Percentiles rank a stretch among this genome's conserved stretches.
These are phyloP conservation scores for Cylindrotheca closterium DNA, from an alignment of 108 stramenopile species.

Conservation along the genomic window DNA sequence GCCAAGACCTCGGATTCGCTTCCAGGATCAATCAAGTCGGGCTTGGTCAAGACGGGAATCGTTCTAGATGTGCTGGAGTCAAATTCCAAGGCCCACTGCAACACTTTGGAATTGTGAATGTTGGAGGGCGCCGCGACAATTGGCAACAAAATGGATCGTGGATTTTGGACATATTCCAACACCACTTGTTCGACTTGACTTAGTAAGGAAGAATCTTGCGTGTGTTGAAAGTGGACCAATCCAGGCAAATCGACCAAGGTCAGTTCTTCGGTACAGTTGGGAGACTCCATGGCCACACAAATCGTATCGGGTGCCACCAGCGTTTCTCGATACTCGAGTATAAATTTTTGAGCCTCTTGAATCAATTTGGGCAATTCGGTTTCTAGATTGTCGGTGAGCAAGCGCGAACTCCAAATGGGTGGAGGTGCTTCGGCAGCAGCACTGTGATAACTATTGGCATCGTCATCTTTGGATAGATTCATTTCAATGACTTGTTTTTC, in stretches of 20 bases:
- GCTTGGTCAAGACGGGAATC: constrained; percentile 88
- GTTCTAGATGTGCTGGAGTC: constrained; percentile 74
- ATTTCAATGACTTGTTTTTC: constrained; percentile 29
- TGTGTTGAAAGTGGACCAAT: constrained; percentile 63
- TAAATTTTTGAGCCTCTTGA: constrained; percentile 46
- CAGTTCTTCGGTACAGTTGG: constrained; percentile 48
- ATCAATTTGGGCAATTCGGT: constrained; percentile 31
- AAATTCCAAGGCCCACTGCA: constrained; percentile 56
- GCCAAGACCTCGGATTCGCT: constrained; percentile 49
- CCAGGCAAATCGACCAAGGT: constrained; percentile 92
- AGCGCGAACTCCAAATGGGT: constrained; percentile 14
- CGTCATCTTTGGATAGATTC: constrained; percentile 1
- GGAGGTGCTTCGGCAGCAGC: constrained; percentile 9
- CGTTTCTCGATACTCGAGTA: constrained; percentile 37
- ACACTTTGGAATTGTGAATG: constrained; percentile 81
- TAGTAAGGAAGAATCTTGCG: constrained; percentile 25
- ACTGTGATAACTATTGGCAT: constrained; percentile 6
- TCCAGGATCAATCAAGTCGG: constrained; percentile 81
- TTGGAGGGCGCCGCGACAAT: constrained; percentile 84
- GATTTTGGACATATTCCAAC: constrained; percentile 63
- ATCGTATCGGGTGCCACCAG: constrained; percentile 50
- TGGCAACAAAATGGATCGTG: constrained; percentile 72
- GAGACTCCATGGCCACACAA: constrained; percentile 36
- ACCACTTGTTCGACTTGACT: constrained; percentile 70
- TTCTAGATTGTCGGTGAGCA: constrained; percentile 3